Conservation (phyloP, 2,329 filamentous ascomycete genomes). For the Pseudocercospora musae region DNA sequence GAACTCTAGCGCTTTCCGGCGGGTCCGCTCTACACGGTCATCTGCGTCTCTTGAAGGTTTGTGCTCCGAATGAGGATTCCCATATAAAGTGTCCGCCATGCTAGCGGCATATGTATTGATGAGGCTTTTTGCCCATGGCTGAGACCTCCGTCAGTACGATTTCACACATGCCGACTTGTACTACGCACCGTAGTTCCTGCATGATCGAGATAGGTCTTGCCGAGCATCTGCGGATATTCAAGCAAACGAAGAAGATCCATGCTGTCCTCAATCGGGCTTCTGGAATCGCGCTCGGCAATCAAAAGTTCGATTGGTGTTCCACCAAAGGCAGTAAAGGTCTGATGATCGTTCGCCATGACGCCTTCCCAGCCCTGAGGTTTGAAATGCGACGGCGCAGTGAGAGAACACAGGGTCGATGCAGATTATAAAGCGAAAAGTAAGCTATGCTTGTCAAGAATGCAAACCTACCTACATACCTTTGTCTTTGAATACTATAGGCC, state of each 20-base stretch:
- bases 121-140: slow-evolving; percentile 57
- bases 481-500: background rate
- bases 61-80: slow-evolving; percentile 87
- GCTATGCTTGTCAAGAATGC: background rate
- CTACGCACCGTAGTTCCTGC: slow-evolving; percentile 66
- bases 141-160: background rate
- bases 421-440: background rate
- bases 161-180: background rate
- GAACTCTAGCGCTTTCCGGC: slow-evolving; percentile 69
- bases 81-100: slow-evolving; percentile 73
- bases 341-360: slow-evolving; percentile 2
- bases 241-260: slow-evolving; percentile 45
- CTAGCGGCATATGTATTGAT: slow-evolving; percentile 73
- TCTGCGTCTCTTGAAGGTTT: slow-evolving; percentile 74
- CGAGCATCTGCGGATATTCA: slow-evolving; percentile 44
- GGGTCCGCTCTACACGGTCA: slow-evolving; percentile 69
- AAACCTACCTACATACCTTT: background rate
- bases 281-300: slow-evolving; percentile 13
- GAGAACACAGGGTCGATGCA: slow-evolving; percentile 1
- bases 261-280: slow-evolving; percentile 33
- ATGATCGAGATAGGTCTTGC: slow-evolving; percentile 73
- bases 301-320: slow-evolving; percentile 10
- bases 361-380: background rate
- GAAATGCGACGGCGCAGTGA: background rate
- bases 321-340: background rate